Evolutionary conservation across 352 stramenopile genomes (phyloP), one percentile per base, ranked within the genome.

Genomic region (Phytophthora pluvialis): DNA sequence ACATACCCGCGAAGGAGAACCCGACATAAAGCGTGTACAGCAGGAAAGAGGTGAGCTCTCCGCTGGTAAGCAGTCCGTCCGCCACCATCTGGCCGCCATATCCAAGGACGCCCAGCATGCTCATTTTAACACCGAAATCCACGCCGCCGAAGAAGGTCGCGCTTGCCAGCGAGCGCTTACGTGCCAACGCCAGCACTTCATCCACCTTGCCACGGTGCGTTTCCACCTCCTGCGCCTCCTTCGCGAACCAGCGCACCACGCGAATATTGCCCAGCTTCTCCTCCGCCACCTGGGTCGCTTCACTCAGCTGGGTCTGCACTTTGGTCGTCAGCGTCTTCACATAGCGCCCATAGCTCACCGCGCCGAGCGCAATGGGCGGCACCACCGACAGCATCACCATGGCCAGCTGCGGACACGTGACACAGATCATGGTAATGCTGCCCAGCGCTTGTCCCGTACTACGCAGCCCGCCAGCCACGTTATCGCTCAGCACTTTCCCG

Each of bases 21-120:
- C 91, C 93, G 15, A 98, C 93, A 44, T 97, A 95, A 35, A 98
- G 79, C 16, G 94, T 94, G 71, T 98, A 98, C 57, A 97, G 83
- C 55, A 98, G 67, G 76, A 98, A 98, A 1, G 93, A 95, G 16
- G 92, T 97, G 29, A 98, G 83, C 29, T 94, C 83, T n/a, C 94
- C 95, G 25, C 91, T 82, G 0, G 88, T 97, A 44, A 98, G 77
- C 39, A 90, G 57, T 1, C 81, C 88, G 15, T 93, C 74, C 13
- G 87, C 77, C 10, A 98, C 94, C 73, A 98, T 89, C 58, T 91
- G 81, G 6, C 95, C 96, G 15, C 94, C 95, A 71, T 97, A 98
- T 57, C 92, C 94, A 15, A 98, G 80, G 47, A 96, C 86, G 3
- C 83, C 88, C 4, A 98, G 79, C 72, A 98, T 90, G 48, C 86